Conservation (phyloP, 345 rosid species). For the Excoecaria agallocha region DNA sequence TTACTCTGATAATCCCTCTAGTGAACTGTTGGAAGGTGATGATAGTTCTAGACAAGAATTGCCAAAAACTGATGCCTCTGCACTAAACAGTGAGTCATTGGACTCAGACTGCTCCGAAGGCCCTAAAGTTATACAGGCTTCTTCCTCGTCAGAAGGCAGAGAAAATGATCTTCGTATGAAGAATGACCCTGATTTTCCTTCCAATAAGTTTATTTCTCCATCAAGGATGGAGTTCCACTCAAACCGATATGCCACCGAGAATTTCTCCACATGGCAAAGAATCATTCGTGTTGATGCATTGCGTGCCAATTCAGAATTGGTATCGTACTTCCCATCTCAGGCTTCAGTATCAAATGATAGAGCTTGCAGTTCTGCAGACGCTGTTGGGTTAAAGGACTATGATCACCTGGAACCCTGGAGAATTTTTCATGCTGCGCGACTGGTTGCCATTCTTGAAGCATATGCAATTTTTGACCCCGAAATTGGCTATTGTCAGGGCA, state of each 20-base stretch:
- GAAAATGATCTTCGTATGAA: conserved; percentile 28
- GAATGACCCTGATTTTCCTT: conserved; percentile 23
- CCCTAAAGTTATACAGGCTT: conserved; percentile 47
- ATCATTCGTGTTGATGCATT: conserved; percentile 96
- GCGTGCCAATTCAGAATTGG: conserved; percentile 91
- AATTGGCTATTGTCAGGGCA: conserved; percentile 98
- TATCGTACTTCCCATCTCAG: conserved; percentile 51
- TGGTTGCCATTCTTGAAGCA: conserved; percentile 93
- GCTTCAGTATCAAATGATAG: conserved; percentile 54
- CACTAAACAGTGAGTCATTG: conserved; percentile 60
- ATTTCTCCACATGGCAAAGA: conserved; percentile 83
- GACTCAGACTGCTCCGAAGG: conserved; percentile 82
- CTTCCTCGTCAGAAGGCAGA: conserved; percentile 40
- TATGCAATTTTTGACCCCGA: conserved; percentile 86
- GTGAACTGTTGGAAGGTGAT: conserved; percentile 51
- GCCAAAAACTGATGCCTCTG: conserved; percentile 50
- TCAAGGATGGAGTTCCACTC: conserved; percentile 33
- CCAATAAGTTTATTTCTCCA: conserved; percentile 35
- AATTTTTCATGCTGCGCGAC: conserved; percentile 87
- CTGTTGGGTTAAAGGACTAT: conserved; percentile 77
- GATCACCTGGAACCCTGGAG: conserved; percentile 69
- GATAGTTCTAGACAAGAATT: conserved; percentile 41
- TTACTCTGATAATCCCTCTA: conserved; percentile 48
- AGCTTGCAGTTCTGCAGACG: conserved; percentile 66
- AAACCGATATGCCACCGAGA: conserved; percentile 42